Conservation (phyloP, 2,329 filamentous ascomycete genomes). For the Hortaea sp. region DNA sequence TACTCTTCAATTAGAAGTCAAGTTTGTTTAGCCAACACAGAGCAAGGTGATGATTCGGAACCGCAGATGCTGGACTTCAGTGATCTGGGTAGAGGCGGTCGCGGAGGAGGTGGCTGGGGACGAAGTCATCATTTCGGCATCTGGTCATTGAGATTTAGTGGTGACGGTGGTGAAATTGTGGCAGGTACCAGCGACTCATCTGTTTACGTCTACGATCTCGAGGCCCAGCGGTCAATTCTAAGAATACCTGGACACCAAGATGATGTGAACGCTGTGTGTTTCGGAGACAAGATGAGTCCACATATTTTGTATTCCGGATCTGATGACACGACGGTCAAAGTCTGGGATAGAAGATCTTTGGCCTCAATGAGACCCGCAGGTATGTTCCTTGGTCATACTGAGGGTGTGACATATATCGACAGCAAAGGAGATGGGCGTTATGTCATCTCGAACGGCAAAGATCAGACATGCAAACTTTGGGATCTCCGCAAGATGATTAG, state of each 20-base stretch:
- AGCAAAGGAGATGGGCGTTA: slow-evolving; percentile 85
- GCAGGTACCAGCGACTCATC: slow-evolving; percentile 72
- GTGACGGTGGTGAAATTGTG: slow-evolving; percentile 81
- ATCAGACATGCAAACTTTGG: slow-evolving; percentile 97
- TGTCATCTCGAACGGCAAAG: slow-evolving; percentile 87
- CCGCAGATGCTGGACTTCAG: slow-evolving; percentile 70
- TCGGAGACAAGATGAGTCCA: slow-evolving; percentile 76
- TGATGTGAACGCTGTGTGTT: slow-evolving; percentile 95
- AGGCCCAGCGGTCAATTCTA: slow-evolving; percentile 64
- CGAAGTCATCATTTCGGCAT: slow-evolving; percentile 34
- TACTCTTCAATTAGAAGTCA: slow-evolving; percentile 81
- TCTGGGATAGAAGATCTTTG: slow-evolving; percentile 80
- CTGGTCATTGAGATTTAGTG: slow-evolving; percentile 86
- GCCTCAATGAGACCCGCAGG: slow-evolving; percentile 52
- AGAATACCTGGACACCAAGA: slow-evolving; percentile 68
- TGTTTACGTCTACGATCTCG: slow-evolving; percentile 87
- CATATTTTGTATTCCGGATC: slow-evolving; percentile 95
- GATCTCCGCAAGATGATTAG: slow-evolving; percentile 83
- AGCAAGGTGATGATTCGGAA: slow-evolving; percentile 70
- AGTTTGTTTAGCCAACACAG: slow-evolving; percentile 79
- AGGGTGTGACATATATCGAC: slow-evolving; percentile 57
- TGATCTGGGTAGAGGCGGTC: slow-evolving; percentile 33
- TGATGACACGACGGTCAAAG: slow-evolving; percentile 86
- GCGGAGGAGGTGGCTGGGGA: slow-evolving; percentile 24
- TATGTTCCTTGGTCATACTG: slow-evolving; percentile 55